phyloP scores from a whole-genome alignment of 805 yeast species.

The Candida anglica region DNA sequence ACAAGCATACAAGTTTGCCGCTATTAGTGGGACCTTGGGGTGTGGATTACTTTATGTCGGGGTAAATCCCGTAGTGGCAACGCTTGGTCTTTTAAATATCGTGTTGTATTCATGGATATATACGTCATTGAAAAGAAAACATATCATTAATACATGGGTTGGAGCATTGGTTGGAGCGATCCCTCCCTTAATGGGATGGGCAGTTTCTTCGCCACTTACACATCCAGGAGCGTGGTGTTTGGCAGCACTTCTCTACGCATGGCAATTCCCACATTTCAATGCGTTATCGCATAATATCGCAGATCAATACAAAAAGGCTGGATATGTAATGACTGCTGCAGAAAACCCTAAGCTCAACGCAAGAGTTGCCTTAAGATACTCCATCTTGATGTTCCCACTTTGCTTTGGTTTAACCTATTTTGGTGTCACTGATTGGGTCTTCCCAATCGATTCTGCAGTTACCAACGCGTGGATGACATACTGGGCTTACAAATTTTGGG shows the following conservation, averaged over 20 bases:
- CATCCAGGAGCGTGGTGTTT: conserved; percentile 96
- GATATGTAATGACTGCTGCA: conserved; percentile 96
- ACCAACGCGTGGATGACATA: conserved; percentile 84
- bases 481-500: conserved; percentile 80
- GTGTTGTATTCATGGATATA: conserved; percentile 84
- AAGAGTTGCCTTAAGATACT: conserved; percentile 85
- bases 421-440: conserved; percentile 78
- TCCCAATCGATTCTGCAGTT: conserved; percentile 74
- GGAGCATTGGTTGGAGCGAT: conserved; percentile 99
- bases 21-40: conserved; percentile 67
- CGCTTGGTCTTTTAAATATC: conserved; percentile 77
- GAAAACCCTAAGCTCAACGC: conserved; percentile 90
- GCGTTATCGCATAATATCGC: conserved; percentile 84
- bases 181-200: conserved; percentile 99
- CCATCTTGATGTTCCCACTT: conserved; percentile 89
- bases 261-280: conserved; percentile 99
- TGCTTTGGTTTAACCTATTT: conserved; percentile 79
- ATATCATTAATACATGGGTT: conserved; percentile 93
- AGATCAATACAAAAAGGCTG: conserved; percentile 85
- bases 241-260: conserved; percentile 85
- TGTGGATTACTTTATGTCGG: conserved; percentile 66
- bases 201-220: conserved; percentile 71
- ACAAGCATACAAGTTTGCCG: conserved; percentile 83
- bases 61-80: conserved; percentile 81
- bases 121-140: conserved; percentile 82